These are phyloP conservation scores for Russula emetica DNA, from an alignment of 768 basidiomycete species.

Conservation along the genomic window DNA sequence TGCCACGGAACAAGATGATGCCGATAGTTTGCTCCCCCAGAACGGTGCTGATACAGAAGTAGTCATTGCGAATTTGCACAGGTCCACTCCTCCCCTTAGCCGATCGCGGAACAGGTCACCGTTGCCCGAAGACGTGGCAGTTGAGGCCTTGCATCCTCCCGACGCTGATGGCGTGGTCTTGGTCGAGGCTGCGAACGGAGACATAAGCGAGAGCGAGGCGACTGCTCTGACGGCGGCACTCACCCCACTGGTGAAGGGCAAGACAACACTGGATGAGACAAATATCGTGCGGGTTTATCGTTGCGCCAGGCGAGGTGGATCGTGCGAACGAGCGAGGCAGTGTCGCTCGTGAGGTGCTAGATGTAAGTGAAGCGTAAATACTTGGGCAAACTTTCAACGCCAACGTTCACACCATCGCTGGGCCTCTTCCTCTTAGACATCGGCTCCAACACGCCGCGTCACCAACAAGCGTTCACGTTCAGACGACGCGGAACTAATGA, in stretches of 20 bases:
- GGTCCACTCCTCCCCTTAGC: neutral
- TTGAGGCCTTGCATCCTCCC: neutral
- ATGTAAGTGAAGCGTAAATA: neutral
- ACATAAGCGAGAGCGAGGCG: constrained; percentile 8
- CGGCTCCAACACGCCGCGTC: too few relatives aligned
- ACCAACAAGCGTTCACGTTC: too few relatives aligned
- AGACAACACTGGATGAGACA: neutral
- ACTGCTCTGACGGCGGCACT: constrained; percentile 7
- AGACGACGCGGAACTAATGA: too few relatives aligned
- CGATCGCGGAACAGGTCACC: neutral
- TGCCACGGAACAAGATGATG: neutral
- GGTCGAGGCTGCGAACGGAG: neutral
- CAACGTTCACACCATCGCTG: too few relatives aligned
- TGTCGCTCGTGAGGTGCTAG: neutral
- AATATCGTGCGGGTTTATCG: neutral
- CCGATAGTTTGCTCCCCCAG: neutral
- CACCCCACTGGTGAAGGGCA: constrained; percentile 18
- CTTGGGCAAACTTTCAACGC: neutral
- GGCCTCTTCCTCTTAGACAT: too few relatives aligned
- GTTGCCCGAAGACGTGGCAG: neutral
- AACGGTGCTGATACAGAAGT: neutral
- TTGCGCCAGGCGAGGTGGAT: constrained; percentile 6
- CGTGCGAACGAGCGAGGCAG: neutral
- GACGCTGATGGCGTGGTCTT: neutral
- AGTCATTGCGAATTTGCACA: constrained; percentile 1